These are phyloP conservation scores for Ophiostoma triangulosporum DNA, from an alignment of 2,329 filamentous ascomycete species.

Conservation along the genomic window DNA sequence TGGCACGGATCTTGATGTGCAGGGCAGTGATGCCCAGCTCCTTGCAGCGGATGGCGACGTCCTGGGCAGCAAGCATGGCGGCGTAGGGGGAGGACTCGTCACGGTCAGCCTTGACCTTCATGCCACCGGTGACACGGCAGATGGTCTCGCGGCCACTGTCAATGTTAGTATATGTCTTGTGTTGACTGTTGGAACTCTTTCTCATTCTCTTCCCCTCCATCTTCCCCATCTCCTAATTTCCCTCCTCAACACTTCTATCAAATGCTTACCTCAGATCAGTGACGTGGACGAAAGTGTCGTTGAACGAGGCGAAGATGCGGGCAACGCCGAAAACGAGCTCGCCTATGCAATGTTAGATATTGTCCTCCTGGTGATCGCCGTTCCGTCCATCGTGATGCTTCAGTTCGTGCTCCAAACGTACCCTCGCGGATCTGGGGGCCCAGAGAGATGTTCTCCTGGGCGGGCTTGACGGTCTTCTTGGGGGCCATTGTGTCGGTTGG, in stretches of 20 bases:
- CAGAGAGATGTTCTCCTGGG: conserved; percentile 96
- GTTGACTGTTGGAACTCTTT: background rate
- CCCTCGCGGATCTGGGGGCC: conserved; percentile 95
- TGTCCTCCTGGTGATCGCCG: background rate
- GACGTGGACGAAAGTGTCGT: conserved; percentile 93
- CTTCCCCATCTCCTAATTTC: too few relatives aligned
- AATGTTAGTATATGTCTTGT: conserved; percentile 5
- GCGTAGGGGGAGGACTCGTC: conserved; percentile 99
- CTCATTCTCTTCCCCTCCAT: background rate
- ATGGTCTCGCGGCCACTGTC: conserved; percentile 97
- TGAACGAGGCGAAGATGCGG: conserved; percentile 94
- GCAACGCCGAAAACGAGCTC: conserved; percentile 97
- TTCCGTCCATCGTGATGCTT: background rate
- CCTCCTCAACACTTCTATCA: too few relatives aligned
- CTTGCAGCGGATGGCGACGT: conserved; percentile 78
- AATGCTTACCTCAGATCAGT: conserved; percentile 83
- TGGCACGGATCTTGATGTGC: conserved; percentile 99
- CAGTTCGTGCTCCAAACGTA: conserved; percentile 29
- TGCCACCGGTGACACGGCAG: conserved; percentile 98
- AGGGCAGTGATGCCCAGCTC: conserved; percentile 72
- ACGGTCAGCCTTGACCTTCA: conserved; percentile 99
- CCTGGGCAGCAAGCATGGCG: conserved; percentile 99
- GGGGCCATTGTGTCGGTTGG: conserved; percentile 66
- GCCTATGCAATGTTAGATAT: conserved; percentile 37
- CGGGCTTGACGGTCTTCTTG: conserved; percentile 74